Conservation (phyloP, 768 basidiomycete species). For the Neoboletus brunneissimus region DNA sequence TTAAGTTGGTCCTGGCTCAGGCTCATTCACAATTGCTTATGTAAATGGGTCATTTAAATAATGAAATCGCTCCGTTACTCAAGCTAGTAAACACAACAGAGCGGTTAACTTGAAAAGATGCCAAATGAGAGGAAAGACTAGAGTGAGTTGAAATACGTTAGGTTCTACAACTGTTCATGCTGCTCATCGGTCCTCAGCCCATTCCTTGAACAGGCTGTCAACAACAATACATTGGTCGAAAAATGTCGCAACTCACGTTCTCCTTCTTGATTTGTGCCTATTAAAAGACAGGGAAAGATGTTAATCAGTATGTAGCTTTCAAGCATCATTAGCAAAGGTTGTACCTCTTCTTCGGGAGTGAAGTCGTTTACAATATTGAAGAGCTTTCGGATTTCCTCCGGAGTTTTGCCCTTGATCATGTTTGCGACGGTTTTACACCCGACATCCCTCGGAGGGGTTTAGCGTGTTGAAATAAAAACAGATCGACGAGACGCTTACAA, state of each 20-base stretch:
- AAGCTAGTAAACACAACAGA: constrained; percentile 13
- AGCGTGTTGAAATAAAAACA: constrained; percentile 1
- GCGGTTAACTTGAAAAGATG: constrained; percentile 20
- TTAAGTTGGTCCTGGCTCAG: neutral
- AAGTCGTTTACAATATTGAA: constrained; percentile 99
- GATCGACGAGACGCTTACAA: constrained; percentile 55
- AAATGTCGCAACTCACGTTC: constrained; percentile 62
- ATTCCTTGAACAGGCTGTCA: constrained; percentile 56
- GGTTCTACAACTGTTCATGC: constrained; percentile 17
- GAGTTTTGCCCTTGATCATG: constrained; percentile 99
- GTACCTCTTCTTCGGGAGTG: constrained; percentile 97
- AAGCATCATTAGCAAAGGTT: constrained; percentile 15
- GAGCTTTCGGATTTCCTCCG: constrained; percentile 97
- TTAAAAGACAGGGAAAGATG: constrained; percentile 8
- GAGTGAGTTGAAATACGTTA: constrained; percentile 25
- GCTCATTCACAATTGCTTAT: constrained; percentile 14
- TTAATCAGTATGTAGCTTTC: constrained; percentile 1
- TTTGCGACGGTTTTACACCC: constrained; percentile 99
- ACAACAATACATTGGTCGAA: constrained; percentile 11
- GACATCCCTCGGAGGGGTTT: constrained; percentile 64
- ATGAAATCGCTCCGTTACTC: neutral
- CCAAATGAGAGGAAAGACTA: constrained; percentile 18
- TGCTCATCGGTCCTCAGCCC: constrained; percentile 85
- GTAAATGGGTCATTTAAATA: constrained; percentile 10
- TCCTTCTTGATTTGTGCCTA: constrained; percentile 99